Evolutionary conservation across 257 asterid species (phyloP).

Genomic region (Salvia hispanica): DNA sequence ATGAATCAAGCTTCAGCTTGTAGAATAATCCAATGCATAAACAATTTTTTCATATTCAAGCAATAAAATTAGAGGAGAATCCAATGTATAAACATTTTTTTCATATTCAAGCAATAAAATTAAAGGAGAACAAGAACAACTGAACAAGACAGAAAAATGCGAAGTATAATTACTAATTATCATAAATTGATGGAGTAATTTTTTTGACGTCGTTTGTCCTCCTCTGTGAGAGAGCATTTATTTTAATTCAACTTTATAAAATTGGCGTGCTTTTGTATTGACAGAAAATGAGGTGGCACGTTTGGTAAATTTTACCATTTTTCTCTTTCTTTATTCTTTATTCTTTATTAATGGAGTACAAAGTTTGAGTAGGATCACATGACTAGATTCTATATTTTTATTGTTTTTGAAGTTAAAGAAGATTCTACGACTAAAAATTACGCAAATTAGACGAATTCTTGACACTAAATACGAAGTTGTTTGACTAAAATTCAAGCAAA

Average conservation of each 20-base stretch:
- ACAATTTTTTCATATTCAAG: no score
- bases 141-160: no score
- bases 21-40: no score
- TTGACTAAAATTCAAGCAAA: neutral
- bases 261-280: neutral
- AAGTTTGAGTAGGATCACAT: neutral
- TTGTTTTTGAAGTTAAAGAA: neutral
- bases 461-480: neutral
- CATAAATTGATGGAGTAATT: no score
- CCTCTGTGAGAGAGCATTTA: neutral
- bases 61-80: no score
- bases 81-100: no score
- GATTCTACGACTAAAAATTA: neutral
- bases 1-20: no score
- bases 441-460: neutral
- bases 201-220: neutral
- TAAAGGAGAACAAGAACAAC: no score
- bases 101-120: no score
- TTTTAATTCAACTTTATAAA: conserved; percentile 2
- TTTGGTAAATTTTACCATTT: neutral
- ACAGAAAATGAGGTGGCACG: conserved; percentile 8
- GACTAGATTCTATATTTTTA: neutral
- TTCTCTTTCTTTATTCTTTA: neutral
- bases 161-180: no score
- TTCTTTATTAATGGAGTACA: neutral